Conservation (phyloP, 495 filamentous ascomycete genomes). For the Tuber umbilicatum region DNA sequence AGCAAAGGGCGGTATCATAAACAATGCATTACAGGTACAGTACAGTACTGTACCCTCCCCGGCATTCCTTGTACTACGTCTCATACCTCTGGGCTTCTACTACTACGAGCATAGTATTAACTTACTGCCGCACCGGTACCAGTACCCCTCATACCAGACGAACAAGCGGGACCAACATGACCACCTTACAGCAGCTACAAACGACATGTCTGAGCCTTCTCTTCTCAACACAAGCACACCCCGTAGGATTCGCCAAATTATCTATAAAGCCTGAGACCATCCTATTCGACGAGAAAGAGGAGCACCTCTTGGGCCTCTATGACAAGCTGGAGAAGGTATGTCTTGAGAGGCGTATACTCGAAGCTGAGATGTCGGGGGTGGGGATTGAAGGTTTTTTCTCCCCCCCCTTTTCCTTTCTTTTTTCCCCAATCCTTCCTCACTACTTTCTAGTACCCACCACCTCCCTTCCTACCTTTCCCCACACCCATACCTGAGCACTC, state of each 20-base stretch:
- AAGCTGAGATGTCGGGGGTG: constrained; percentile 21
- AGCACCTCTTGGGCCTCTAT: constrained; percentile 33
- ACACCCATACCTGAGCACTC: not conserved
- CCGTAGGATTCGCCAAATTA: constrained; percentile 32
- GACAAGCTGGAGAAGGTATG: constrained; percentile 33
- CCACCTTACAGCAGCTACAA: constrained; percentile 36
- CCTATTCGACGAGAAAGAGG: constrained; percentile 28
- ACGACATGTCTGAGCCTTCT: constrained; percentile 32
- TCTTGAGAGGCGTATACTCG: constrained; percentile 29
- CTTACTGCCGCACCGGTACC: not conserved
- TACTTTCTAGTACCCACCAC: not conserved
- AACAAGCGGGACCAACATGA: constrained; percentile 15
- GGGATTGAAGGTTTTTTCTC: constrained; percentile 17
- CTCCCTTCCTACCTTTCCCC: not conserved
- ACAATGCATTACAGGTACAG: not conserved
- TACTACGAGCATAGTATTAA: too few species aligned
- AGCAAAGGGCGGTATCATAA: not conserved
- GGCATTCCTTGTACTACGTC: not conserved
- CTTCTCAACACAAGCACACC: constrained; percentile 39
- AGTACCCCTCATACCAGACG: not conserved
- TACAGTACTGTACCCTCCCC: too few species aligned
- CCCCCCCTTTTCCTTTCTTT: constrained; percentile 10
- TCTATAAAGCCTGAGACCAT: constrained; percentile 15
- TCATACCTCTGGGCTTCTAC: not conserved
- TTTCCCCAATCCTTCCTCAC: constrained; percentile 10